These are phyloP conservation scores for Tetradesmus obliquus DNA, from an alignment of 139 green algal species.

Conservation along the genomic window DNA sequence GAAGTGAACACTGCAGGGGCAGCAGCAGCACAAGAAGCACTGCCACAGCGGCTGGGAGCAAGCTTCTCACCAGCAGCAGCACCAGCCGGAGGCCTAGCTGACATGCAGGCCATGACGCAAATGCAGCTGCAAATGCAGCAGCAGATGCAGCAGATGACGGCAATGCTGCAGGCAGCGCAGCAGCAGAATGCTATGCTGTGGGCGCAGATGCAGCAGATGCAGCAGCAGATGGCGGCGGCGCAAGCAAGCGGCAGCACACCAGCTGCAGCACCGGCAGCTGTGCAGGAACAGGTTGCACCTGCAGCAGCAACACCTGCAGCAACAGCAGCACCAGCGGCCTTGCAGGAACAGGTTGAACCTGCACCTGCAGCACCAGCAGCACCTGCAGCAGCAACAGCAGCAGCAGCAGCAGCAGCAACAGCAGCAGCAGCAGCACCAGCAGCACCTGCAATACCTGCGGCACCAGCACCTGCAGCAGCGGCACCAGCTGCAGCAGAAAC, in stretches of 20 bases:
- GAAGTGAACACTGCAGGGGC: neutral
- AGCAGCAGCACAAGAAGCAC: slow-evolving; percentile 13
- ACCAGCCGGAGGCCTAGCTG: neutral
- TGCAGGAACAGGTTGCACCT: neutral
- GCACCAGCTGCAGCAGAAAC: neutral
- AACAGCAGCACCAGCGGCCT: slow-evolving; percentile 5
- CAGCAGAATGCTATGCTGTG: slow-evolving; percentile 14
- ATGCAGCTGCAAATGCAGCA: slow-evolving; percentile 33
- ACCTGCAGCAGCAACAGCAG: neutral
- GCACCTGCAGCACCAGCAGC: neutral
- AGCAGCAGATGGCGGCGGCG: slow-evolving; percentile 1
- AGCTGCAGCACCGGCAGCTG: neutral
- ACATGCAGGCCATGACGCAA: neutral
- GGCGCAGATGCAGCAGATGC: slow-evolving; percentile 18
- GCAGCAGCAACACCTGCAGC: slow-evolving; percentile 33
- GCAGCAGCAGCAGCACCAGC: neutral
- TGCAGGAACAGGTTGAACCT: neutral
- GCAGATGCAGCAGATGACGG: slow-evolving; percentile 39
- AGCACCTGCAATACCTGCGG: neutral
- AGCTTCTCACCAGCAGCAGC: slow-evolving; percentile 10
- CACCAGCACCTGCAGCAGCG: neutral
- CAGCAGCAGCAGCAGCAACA: neutral
- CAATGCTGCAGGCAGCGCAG: slow-evolving; percentile 20
- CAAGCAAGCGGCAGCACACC: neutral
- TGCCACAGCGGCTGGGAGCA: neutral